Base-by-base conservation (phyloP, 2,329 filamentous ascomycete genomes). In the Sphaerulina populicola region DNA sequence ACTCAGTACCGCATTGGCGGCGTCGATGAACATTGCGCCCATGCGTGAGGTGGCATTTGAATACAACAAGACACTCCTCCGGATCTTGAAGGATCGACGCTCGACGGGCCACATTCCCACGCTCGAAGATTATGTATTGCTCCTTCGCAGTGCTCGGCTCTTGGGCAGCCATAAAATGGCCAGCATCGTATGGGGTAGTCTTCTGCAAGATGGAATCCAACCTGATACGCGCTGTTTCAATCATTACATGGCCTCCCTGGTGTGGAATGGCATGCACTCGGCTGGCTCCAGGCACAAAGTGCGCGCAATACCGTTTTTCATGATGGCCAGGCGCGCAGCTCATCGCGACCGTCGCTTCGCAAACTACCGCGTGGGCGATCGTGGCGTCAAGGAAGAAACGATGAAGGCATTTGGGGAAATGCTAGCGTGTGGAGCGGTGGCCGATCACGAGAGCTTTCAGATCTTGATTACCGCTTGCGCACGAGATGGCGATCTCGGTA, bases 171-270 rank as follows among this genome's bases (percentile, higher is more conserved):
- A 57, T 1, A 51, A 57, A 1, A 64, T 74, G 55, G 76, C 76
- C 4, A 63, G 68, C 8, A 58, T 63, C 1, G 57, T 77, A 11
- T 82, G 78, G 77, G 54, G 65, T 6, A 63, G 66, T 7, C 71
- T 79, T 66, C 51, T 61, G 1, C 48, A 63, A 12, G 63, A 71
- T 39, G 58, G 63, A 2, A 42, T 75, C 3, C 38, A 58, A 7
- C 77, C 75, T 2, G 73, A 77, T 58, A 58, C 71, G 2, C 66
- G 68, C 50, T 79, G 77, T 60, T 82, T 77, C 60, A 82, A 81
- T 51, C 65, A 74, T 53, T 76, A 73, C 50, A 72, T 82, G 66
- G 72, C 72, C 14, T 70, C 74, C 1, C 66, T 70, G 42, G 68
- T 75, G 36, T 79, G 75, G 73, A 60, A 64, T 43, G 56, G 60